Evolutionary conservation across 73 alveolate species (phyloP), one percentile per base, ranked within the genome.

Genomic region (Paramecium pentaurelia): DNA sequence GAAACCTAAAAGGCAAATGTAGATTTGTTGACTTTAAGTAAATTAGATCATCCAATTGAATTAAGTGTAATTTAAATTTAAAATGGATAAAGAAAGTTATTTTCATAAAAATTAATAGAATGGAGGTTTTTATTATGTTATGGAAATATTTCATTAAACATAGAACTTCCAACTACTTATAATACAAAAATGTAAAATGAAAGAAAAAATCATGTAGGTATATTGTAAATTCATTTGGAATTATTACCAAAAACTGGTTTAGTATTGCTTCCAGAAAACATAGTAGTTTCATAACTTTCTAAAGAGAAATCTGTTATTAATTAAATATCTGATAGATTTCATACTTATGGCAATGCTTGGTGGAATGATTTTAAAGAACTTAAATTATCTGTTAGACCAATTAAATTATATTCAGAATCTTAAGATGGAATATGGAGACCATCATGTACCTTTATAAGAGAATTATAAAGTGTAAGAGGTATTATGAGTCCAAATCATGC

Each of bases 401-500:
- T 80, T 10, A 80, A 80, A 80, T 25, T 80, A 22, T 80, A 80
- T 80, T 34, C 91, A 14, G 91, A 80, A 80, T 45, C 64, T 28
- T 14, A 80, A 45, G 91, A 80, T 80, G 91, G 37, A 18, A 80
- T 80, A 8, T 80, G 91, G 91, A 80, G 91, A 47, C 91, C 91
- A 20, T 25, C 77, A 20, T 44, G 64, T 20, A 80, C 91, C 12
- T 80, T 80, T 47, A 25, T 80, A 3, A 25, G 71, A 80, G 91
- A 80, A 25, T 80, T 80, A 44, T 20, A 40, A 25, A 80, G 34
- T 80, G 91, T 80, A 4, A 80, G 91, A 80, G 91, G 91, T 22
- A 40, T 80, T 6, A 42, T 42, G 44, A 80, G 91, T 49, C 99
- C 99, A 16, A 77, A 70, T 77, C 98, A 95, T 92, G 99, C 99